Evolutionary conservation across 129 eudicot species (phyloP).

Genomic region (carrot (Daucus carota)): DH1_v3.0 NC_030381.2:39195001-39195500

Average conservation of each 20-base stretch:
- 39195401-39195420: not conserved
- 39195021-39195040: conserved; percentile 89
- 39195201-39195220: conserved; percentile 87
- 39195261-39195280: conserved; percentile 70
- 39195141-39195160: conserved; percentile 62
- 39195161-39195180: conserved; percentile 82
- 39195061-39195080: conserved; percentile 58
- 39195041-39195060: conserved; percentile 41
- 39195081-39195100: conserved; percentile 97
- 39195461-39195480: conserved; percentile 33
- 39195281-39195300: conserved; percentile 81
- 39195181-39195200: conserved; percentile 87
- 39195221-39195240: conserved; percentile 48
- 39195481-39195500: conserved; percentile 66
- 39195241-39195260: conserved; percentile 62
- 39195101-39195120: conserved; percentile 90
- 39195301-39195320: conserved; percentile 72
- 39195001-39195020: conserved; percentile 96
- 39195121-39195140: conserved; percentile 81
- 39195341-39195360: conserved; percentile 62
- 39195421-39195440: not conserved
- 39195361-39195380: conserved; percentile 65
- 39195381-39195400: conserved; percentile 35
- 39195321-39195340: conserved; percentile 73
- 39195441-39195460: not conserved